Base-by-base conservation (phyloP, 192 early-diverging fungal genomes). In the Coemansia guatemalensis region DNA sequence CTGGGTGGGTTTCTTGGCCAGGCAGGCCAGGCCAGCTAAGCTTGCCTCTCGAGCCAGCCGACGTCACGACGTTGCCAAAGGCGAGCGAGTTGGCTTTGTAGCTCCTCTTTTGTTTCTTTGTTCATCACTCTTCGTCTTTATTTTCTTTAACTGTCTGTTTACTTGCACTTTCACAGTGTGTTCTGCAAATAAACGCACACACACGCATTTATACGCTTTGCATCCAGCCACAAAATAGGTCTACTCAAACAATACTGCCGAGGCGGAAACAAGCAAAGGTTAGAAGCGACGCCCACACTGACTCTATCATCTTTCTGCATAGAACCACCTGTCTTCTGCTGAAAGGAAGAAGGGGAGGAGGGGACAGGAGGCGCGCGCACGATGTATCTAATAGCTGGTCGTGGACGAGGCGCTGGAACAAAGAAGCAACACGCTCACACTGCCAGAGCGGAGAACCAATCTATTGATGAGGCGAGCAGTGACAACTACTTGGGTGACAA, bases 331-430 rank as follows among this genome's bases (percentile, higher is more conserved):
- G 17, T 12, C 14, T 44, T 44, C 39, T 44, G 39, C 27, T 29
- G 2, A 5, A 39, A 59, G 12, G 14, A 26, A 48, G 8, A 23
- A 47, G 39, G 32, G 48, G 39, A 17, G 39, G 29, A n/a, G n/a
- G 29, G 2, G 29, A 30, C 29, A 30, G 30, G 47, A 22, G 20
- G 58, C 44, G 26, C 32, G 25, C 18, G 6, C 22, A 25, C 47
- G 24, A 64, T 53, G 53, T 70, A 58, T 65, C 29, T 60, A 62
- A 73, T 73, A 48, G 54, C 70, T 9, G 70, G 70, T 2, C 70
- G 70, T 53, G 59, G 70, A 20, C 53, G 58, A 33, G 60, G 54
- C 26, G 47, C 48, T 12, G 30, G 5, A 33, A 54, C 20, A 57
- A 58, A 35, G 27, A 21, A 62, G 51, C 54, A 7, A 3, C 26